These are phyloP conservation scores for Aurantiochytrium sp. DNA, from an alignment of 108 stramenopile genomes.

Conservation along the genomic window DNA sequence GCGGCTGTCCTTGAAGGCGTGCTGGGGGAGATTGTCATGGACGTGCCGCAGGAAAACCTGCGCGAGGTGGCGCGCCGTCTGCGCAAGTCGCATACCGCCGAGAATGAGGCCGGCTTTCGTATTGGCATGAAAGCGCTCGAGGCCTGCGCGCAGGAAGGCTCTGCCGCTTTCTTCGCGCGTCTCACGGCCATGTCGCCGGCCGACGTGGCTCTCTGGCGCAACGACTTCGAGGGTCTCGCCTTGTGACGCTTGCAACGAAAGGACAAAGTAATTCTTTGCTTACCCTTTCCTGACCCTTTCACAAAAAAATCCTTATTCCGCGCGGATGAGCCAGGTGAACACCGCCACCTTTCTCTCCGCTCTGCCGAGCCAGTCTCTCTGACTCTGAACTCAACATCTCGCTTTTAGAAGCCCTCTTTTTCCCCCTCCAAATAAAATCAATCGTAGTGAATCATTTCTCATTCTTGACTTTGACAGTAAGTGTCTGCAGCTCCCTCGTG, in stretches of 20 bases:
- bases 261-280: too few species aligned
- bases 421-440: too few species aligned
- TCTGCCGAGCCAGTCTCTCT: too few species aligned
- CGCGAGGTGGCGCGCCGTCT: neutral
- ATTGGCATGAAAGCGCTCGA: neutral
- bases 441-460: too few species aligned
- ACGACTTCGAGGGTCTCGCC: neutral
- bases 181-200: neutral
- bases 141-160: neutral
- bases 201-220: neutral
- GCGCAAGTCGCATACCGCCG: neutral
- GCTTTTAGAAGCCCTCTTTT: too few species aligned
- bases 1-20: slow-evolving; percentile 17
- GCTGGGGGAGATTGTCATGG: neutral
- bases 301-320: too few species aligned
- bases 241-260: neutral
- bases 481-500: too few species aligned
- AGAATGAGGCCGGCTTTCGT: neutral
- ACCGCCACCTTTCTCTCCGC: too few species aligned
- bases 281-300: too few species aligned
- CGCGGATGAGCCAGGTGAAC: too few species aligned
- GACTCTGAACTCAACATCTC: too few species aligned
- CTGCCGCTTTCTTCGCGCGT: neutral
- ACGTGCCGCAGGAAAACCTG: neutral
- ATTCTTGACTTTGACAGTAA: too few species aligned